A percentile compares a stretch with the other conserved stretches of the same genome.
phyloP scores from a whole-genome alignment of 2,329 filamentous ascomycete genomes.

The Acarospora socialis region DNA sequence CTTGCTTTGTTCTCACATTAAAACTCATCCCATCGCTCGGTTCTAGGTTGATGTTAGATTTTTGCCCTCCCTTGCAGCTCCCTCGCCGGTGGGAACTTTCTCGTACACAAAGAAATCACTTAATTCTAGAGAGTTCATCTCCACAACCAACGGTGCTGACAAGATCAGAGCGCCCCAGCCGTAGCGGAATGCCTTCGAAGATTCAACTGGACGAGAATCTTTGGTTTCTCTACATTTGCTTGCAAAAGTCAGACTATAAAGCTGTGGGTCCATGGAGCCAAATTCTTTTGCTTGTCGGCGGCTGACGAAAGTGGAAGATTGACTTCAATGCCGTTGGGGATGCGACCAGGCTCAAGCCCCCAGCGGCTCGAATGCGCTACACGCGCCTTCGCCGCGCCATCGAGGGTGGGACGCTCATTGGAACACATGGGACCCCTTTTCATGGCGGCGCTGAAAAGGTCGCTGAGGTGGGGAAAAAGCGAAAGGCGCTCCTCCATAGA shows the following conservation, averaged over 20 bases:
- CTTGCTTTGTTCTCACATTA: no score
- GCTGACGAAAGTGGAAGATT: slow-evolving; percentile 18
- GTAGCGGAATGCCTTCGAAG: slow-evolving; percentile 29
- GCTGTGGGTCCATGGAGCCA: slow-evolving; percentile 18
- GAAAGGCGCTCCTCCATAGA: neutral
- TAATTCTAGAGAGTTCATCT: no score
- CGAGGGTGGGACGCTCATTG: slow-evolving; percentile 18
- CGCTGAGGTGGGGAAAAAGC: slow-evolving; percentile 1
- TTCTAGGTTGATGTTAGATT: no score
- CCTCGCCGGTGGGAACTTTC: no score
- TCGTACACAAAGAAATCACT: no score
- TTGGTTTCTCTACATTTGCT: slow-evolving; percentile 29
- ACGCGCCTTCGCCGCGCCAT: slow-evolving; percentile 22
- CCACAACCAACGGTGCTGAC: no score
- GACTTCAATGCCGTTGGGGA: slow-evolving; percentile 25
- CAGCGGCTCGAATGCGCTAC: slow-evolving; percentile 27
- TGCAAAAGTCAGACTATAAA: slow-evolving; percentile 25
- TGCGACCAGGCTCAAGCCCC: slow-evolving; percentile 22
- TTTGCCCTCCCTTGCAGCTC: no score
- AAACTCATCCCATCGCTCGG: no score
- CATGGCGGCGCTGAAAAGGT: slow-evolving; percentile 5
- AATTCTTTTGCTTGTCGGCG: neutral
- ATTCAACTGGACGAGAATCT: slow-evolving; percentile 26
- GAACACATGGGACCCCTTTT: slow-evolving; percentile 15
- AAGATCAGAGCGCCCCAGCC: no score